Conservation (phyloP, 768 basidiomycete species). For the Pleurotus pulmonarius region DNA sequence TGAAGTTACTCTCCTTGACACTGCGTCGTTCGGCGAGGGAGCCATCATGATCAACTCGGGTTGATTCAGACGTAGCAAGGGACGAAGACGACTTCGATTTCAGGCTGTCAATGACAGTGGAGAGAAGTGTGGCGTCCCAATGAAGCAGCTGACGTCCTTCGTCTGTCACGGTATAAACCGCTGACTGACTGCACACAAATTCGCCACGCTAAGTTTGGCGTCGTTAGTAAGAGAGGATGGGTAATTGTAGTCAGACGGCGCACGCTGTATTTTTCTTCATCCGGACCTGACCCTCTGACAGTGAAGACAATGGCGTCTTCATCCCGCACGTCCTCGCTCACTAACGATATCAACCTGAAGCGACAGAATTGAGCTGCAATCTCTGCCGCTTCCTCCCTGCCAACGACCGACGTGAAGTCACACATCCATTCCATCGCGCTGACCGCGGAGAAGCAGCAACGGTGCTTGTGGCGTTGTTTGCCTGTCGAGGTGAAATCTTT, state of each 20-base stretch:
- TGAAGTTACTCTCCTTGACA: slow-evolving; percentile 85
- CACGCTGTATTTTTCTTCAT: slow-evolving; percentile 52
- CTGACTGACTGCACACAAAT: slow-evolving; percentile 94
- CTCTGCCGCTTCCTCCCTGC: slow-evolving; percentile 76
- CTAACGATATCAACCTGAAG: slow-evolving; percentile 62
- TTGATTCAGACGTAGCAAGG: slow-evolving; percentile 37
- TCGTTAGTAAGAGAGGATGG: neutral
- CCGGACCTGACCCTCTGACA: slow-evolving; percentile 24
- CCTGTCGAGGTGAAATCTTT: slow-evolving; percentile 3
- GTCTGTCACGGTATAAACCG: slow-evolving; percentile 91
- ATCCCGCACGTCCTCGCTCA: slow-evolving; percentile 61
- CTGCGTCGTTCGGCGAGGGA: slow-evolving; percentile 50
- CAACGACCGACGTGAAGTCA: slow-evolving; percentile 74
- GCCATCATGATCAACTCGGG: slow-evolving; percentile 23
- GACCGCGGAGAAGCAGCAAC: slow-evolving; percentile 60
- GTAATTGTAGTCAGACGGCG: slow-evolving; percentile 22
- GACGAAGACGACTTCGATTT: slow-evolving; percentile 47
- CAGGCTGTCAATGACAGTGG: slow-evolving; percentile 49
- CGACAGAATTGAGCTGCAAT: slow-evolving; percentile 77
- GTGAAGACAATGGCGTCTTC: slow-evolving; percentile 66
- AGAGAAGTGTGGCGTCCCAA: slow-evolving; percentile 81
- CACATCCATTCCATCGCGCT: slow-evolving; percentile 74
- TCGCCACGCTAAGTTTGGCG: slow-evolving; percentile 74
- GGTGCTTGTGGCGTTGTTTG: slow-evolving; percentile 3
- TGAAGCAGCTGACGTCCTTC: slow-evolving; percentile 83